phyloP scores from a whole-genome alignment of 225 moss, liverwort and hornwort species.

The Bryum argenteum region DNA sequence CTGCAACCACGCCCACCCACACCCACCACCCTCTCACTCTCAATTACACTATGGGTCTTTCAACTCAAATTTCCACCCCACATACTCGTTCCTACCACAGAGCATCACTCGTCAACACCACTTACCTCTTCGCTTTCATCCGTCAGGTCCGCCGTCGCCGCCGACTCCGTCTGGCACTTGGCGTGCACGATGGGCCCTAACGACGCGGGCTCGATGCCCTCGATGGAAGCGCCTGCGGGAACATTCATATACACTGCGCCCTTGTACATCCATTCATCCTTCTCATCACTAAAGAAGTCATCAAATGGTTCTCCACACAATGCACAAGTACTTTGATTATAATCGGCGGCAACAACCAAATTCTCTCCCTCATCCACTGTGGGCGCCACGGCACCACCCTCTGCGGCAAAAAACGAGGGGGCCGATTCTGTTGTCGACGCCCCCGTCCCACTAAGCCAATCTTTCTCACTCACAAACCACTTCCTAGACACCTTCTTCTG shows the following conservation, averaged over 20 bases:
- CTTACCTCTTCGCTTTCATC: conserved; percentile 91
- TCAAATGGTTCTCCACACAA: conserved; percentile 98
- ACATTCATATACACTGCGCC: conserved; percentile 97
- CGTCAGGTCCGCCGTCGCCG: conserved; percentile 69
- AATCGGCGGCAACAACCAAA: conserved; percentile 92
- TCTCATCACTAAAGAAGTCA: conserved; percentile 99
- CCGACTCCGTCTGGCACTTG: conserved; percentile 98
- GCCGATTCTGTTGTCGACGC: conserved; percentile 78
- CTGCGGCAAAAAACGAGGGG: conserved; percentile 92
- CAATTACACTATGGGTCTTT: not conserved
- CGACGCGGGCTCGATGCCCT: conserved; percentile 66
- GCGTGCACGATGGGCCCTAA: conserved; percentile 93
- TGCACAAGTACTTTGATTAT: conserved; percentile 91
- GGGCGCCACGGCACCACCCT: conserved; percentile 53
- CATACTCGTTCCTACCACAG: not conserved
- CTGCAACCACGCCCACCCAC: conserved; percentile 47
- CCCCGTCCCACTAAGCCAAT: conserved; percentile 93
- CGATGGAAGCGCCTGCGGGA: conserved; percentile 70
- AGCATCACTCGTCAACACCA: not conserved
- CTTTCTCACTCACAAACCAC: conserved; percentile 94
- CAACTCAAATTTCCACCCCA: conserved; percentile 14
- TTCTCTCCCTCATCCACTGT: conserved; percentile 76
- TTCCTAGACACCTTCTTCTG: conserved; percentile 96
- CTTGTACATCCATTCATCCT: conserved; percentile 99
- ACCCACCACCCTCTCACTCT: conserved; percentile 27